Percentiles rank a stretch among this genome's conserved stretches.
Conservation (phyloP, 768 basidiomycete species). For the Boletus speciosus region DNA sequence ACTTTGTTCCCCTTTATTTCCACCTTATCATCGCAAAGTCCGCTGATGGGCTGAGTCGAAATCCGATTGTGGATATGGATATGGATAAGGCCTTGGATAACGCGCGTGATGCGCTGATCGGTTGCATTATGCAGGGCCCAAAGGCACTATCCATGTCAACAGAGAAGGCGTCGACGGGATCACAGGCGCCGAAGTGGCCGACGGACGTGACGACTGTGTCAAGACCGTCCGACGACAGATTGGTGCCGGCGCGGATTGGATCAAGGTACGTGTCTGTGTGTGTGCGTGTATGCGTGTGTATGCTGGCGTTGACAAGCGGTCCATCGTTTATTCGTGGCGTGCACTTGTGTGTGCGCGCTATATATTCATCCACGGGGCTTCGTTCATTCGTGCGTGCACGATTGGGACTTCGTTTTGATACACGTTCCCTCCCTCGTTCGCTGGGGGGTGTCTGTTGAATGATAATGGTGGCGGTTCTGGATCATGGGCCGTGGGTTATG, state of each 20-base stretch:
- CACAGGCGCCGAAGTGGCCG: conserved; percentile 55
- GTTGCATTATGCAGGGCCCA: conserved; percentile 43
- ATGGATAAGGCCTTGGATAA: neutral
- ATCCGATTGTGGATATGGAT: neutral
- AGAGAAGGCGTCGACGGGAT: conserved; percentile 54
- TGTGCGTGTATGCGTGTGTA: conserved; percentile 8
- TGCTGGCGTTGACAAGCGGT: neutral
- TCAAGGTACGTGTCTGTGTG: conserved; percentile 43
- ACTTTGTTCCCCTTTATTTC: conserved; percentile 2
- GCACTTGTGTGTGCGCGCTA: neutral
- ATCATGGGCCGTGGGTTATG: neutral
- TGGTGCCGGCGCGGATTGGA: conserved; percentile 65
- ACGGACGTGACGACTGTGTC: conserved; percentile 53
- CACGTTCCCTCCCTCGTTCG: conserved; percentile 7
- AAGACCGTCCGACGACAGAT: conserved; percentile 58
- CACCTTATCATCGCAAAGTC: conserved; percentile 14
- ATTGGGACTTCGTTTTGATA: conserved; percentile 10
- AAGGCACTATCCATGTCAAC: conserved; percentile 42
- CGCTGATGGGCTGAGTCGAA: conserved; percentile 5
- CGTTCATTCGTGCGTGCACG: neutral
- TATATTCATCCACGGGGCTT: neutral
- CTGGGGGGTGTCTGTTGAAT: neutral
- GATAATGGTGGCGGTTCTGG: neutral
- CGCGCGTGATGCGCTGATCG: neutral
- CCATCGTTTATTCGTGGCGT: neutral